Percentiles rank a stretch among this genome's conserved stretches.
Conservation (phyloP, 805 yeast species). For the Candida nanaspora region DNA sequence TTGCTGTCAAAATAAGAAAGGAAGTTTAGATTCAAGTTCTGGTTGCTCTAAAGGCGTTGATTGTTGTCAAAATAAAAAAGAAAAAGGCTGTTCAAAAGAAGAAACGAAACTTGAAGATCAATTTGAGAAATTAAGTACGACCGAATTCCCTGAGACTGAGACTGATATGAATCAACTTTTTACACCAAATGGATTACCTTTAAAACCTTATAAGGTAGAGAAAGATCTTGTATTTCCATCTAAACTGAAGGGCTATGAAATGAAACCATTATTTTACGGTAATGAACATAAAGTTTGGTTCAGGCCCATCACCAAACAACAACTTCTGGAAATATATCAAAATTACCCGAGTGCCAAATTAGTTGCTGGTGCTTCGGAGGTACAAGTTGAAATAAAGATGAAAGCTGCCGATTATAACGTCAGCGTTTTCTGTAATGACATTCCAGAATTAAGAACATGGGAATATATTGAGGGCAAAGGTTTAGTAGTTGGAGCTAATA, state of each 20-base stretch:
- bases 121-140: slow-evolving; percentile 8
- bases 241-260: slow-evolving; percentile 20
- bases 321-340: slow-evolving; percentile 27
- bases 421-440: slow-evolving; percentile 34
- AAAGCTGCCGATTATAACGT: slow-evolving; percentile 33
- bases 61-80: slow-evolving; percentile 27
- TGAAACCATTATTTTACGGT: slow-evolving; percentile 28
- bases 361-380: slow-evolving; percentile 42
- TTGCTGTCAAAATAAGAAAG: slow-evolving; percentile 27
- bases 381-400: slow-evolving; percentile 39
- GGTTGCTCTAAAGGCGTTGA: slow-evolving; percentile 27
- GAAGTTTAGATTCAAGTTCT: neutral
- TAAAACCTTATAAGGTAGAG: slow-evolving; percentile 31
- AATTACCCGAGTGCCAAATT: slow-evolving; percentile 30
- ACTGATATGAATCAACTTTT: slow-evolving; percentile 25
- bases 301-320: slow-evolving; percentile 33
- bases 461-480: slow-evolving; percentile 33
- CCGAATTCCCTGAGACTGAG: slow-evolving; percentile 22
- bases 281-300: slow-evolving; percentile 34
- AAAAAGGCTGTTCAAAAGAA: slow-evolving; percentile 9
- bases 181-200: slow-evolving; percentile 33
- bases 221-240: slow-evolving; percentile 35
- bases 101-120: too few relatives aligned
- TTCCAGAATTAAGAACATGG: slow-evolving; percentile 30
- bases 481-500: slow-evolving; percentile 34